Conservation (phyloP, 305 asterid genomes). For the Caryopteris hybrid region DNA sequence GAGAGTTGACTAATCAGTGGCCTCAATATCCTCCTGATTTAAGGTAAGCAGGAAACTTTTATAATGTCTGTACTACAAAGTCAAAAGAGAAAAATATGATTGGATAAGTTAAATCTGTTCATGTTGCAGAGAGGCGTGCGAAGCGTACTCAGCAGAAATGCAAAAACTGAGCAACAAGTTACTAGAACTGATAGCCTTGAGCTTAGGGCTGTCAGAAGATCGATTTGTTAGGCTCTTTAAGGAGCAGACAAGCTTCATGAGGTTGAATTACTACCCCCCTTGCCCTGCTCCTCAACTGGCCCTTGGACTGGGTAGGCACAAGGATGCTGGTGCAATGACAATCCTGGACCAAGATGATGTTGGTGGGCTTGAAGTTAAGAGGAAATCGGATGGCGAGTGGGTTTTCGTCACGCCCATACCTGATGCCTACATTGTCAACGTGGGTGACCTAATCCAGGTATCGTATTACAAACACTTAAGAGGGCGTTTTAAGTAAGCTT, state of each 20-base stretch:
- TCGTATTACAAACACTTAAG: too few species aligned
- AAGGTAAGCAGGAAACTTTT: constrained; percentile 28
- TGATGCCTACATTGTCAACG: constrained; percentile 51
- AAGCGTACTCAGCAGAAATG: constrained; percentile 46
- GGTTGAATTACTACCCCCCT: constrained; percentile 69
- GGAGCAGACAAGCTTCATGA: constrained; percentile 46
- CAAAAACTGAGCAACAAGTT: constrained; percentile 42
- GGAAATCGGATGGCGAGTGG: constrained; percentile 75
- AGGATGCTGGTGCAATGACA: constrained; percentile 67
- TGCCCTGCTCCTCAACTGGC: constrained; percentile 66
- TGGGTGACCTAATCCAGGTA: constrained; percentile 51
- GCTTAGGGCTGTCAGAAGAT: constrained; percentile 50
- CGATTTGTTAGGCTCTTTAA: constrained; percentile 49
- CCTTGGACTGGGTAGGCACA: constrained; percentile 76
- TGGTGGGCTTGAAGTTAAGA: constrained; percentile 74
- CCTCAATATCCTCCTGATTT: constrained; percentile 56
- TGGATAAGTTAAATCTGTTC: too few species aligned
- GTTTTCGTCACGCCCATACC: constrained; percentile 56
- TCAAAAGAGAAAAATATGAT: too few species aligned
- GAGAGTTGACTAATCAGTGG: constrained; percentile 47
- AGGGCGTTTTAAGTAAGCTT: too few species aligned
- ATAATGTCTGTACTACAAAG: too few species aligned
- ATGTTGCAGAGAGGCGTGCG: constrained; percentile 46
- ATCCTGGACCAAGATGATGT: constrained; percentile 66
- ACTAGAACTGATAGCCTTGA: constrained; percentile 48